A percentile compares a stretch with the other conserved stretches of the same genome.
phyloP scores from a whole-genome alignment of 768 basidiomycete genomes.

The Artomyces pyxidatus region DNA sequence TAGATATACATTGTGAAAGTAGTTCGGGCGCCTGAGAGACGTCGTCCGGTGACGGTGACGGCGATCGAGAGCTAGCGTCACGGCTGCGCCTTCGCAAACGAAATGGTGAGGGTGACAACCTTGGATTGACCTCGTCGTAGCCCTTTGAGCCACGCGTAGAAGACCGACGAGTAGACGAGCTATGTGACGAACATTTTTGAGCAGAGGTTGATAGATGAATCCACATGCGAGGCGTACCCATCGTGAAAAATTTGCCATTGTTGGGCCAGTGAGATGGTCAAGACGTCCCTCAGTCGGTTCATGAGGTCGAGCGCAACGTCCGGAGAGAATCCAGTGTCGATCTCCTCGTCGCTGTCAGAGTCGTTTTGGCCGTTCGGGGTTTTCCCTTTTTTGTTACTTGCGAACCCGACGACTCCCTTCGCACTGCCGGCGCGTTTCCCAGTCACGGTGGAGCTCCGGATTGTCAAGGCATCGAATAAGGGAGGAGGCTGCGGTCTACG shows the following conservation, averaged over 20 bases:
- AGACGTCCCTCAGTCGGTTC: conserved; percentile 51
- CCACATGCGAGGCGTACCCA: conserved; percentile 1
- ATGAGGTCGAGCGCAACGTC: conserved; percentile 58
- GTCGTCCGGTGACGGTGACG: conserved; percentile 31
- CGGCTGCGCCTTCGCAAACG: conserved; percentile 34
- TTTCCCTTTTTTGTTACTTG: too few relatives aligned
- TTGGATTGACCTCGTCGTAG: neutral
- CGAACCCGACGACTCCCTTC: neutral
- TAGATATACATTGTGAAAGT: conserved; percentile 48
- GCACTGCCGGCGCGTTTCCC: conserved; percentile 33
- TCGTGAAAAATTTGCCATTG: conserved; percentile 11
- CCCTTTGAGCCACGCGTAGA: neutral
- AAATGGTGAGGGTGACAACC: conserved; percentile 29
- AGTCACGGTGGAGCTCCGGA: conserved; percentile 16
- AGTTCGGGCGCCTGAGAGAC: conserved; percentile 38
- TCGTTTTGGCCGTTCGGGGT: neutral
- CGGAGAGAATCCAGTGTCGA: conserved; percentile 44
- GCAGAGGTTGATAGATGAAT: neutral
- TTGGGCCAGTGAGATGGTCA: conserved; percentile 21
- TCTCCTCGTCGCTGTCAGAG: conserved; percentile 39
- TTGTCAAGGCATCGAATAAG: conserved; percentile 29
- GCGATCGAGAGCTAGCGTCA: conserved; percentile 38
- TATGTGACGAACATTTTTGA: too few relatives aligned
- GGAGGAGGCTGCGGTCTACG: conserved; percentile 46
- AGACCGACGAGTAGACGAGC: conserved; percentile 1